Conservation (phyloP, 345 rosid genomes). For the Hevea brasiliensis region DNA sequence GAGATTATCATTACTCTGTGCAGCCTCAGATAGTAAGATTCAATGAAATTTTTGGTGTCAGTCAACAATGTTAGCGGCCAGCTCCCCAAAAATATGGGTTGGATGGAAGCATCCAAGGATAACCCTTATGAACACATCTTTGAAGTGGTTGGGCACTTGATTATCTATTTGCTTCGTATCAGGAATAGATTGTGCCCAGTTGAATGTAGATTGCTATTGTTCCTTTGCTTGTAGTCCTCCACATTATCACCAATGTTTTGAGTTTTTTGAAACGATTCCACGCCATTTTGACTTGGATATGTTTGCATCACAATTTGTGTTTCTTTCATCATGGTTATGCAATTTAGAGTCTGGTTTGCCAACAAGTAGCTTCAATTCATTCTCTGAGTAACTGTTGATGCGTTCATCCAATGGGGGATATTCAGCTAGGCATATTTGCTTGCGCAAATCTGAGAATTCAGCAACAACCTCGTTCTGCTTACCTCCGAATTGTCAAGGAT, state of each 20-base stretch:
- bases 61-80: background rate
- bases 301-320: background rate
- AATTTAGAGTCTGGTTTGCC: background rate
- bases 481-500: background rate
- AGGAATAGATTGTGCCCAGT: background rate
- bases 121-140: background rate
- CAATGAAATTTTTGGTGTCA: background rate
- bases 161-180: background rate
- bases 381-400: conserved; percentile 3
- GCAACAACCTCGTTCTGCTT: background rate
- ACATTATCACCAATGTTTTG: too few relatives aligned
- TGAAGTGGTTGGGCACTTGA: background rate
- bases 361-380: background rate
- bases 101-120: background rate
- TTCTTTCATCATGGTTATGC: background rate
- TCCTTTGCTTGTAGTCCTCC: background rate
- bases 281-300: background rate
- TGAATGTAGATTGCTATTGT: background rate
- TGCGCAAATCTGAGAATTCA: background rate
- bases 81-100: background rate
- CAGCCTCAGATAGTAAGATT: background rate
- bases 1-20: background rate
- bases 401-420: conserved; percentile 4
- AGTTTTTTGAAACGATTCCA: background rate
- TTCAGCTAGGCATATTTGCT: background rate